Evolutionary conservation across 2,329 filamentous ascomycete species (phyloP).

Genomic region (Colletotrichum lindemuthianum): DNA sequence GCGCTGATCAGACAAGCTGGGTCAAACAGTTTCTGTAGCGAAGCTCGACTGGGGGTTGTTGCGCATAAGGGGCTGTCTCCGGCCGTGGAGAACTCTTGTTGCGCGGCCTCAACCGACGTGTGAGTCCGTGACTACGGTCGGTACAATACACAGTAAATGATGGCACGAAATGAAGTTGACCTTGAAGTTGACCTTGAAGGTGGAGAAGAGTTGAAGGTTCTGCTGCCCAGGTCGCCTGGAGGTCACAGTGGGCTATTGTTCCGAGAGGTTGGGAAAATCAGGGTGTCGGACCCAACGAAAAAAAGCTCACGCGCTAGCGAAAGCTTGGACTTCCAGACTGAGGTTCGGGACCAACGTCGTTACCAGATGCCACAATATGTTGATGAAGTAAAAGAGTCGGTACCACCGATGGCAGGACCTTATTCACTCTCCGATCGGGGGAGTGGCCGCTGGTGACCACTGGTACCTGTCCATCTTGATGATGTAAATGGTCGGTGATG

Average conservation of each 20-base stretch:
- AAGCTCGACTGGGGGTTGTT: neutral
- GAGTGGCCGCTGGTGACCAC: neutral
- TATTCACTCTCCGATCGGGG: too few relatives aligned
- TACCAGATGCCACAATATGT: too few relatives aligned
- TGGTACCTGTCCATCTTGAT: neutral
- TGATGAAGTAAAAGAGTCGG: too few relatives aligned
- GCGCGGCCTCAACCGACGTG: neutral
- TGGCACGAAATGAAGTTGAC: too few relatives aligned
- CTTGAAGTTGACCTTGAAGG: neutral
- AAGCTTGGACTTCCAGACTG: too few relatives aligned
- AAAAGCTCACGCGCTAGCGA: too few relatives aligned
- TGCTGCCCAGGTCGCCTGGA: neutral
- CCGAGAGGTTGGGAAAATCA: slow-evolving; percentile 8
- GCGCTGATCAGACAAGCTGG: slow-evolving; percentile 15
- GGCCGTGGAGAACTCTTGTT: neutral
- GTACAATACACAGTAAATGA: too few relatives aligned
- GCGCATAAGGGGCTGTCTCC: neutral
- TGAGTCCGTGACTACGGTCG: too few relatives aligned
- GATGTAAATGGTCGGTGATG: too few relatives aligned
- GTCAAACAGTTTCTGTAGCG: neutral
- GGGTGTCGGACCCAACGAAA: neutral
- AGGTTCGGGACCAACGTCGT: too few relatives aligned
- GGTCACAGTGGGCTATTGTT: slow-evolving; percentile 7
- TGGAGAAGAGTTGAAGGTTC: neutral
- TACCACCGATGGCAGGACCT: too few relatives aligned